These are phyloP conservation scores for Neonectria faginata DNA, from an alignment of 2,329 filamentous ascomycete genomes.

Conservation along the genomic window DNA sequence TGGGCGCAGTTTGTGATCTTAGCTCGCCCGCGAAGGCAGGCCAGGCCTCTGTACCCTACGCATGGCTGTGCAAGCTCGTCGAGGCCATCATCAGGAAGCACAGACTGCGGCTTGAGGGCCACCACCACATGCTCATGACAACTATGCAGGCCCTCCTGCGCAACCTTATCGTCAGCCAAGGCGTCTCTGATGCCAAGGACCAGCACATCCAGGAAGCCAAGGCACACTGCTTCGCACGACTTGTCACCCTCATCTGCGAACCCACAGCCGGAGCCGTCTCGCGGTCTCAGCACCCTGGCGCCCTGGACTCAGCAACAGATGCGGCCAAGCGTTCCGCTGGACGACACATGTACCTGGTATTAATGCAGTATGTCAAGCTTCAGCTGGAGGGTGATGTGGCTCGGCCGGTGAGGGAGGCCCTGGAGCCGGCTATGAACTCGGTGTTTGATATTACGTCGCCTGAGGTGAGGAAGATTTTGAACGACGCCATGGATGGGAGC, in stretches of 20 bases:
- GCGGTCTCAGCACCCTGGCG: slow-evolving; percentile 56
- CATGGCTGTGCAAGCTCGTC: slow-evolving; percentile 64
- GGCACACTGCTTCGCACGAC: slow-evolving; percentile 64
- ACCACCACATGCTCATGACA: slow-evolving; percentile 69
- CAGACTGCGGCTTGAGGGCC: slow-evolving; percentile 70
- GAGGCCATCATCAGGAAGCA: slow-evolving; percentile 70
- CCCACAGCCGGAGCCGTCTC: slow-evolving; percentile 68
- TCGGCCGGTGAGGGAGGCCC: slow-evolving; percentile 63
- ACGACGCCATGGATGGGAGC: slow-evolving; percentile 69
- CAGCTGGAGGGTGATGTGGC: slow-evolving; percentile 68
- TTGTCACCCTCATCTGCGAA: slow-evolving; percentile 70
- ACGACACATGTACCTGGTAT: slow-evolving; percentile 70
- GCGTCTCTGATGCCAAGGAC: slow-evolving; percentile 34
- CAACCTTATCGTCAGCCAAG: slow-evolving; percentile 58
- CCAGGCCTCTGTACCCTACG: slow-evolving; percentile 55
- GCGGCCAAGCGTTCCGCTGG: slow-evolving; percentile 71
- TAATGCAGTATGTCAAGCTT: slow-evolving; percentile 70
- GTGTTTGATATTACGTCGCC: slow-evolving; percentile 69
- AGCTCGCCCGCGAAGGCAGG: slow-evolving; percentile 41
- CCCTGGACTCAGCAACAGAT: slow-evolving; percentile 70
- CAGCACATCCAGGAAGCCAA: slow-evolving; percentile 54
- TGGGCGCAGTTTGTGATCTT: slow-evolving; percentile 59
- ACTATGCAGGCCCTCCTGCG: slow-evolving; percentile 67
- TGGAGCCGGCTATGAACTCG: slow-evolving; percentile 69
- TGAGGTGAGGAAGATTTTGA: slow-evolving; percentile 67